Percentiles rank a stretch among this genome's conserved stretches.
phyloP scores from a whole-genome alignment of 805 yeast genomes.

The Cyberlindnera meyerae region DNA sequence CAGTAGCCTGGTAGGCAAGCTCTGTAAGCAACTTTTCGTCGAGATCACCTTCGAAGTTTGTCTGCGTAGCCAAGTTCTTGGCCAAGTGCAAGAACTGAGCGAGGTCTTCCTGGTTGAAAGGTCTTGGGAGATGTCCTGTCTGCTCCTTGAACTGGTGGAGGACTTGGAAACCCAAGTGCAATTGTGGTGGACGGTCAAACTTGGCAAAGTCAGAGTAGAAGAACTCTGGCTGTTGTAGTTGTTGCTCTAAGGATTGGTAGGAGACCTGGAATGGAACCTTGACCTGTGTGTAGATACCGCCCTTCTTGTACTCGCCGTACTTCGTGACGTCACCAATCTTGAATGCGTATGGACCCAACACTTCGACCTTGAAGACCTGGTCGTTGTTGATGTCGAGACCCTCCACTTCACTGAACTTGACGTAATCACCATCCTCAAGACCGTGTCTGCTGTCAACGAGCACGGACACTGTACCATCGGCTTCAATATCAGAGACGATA shows the following conservation, averaged over 20 bases:
- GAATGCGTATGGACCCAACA: constrained; percentile 93
- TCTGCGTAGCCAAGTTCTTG: constrained; percentile 52
- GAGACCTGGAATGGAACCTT: constrained; percentile 66
- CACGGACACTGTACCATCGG: constrained; percentile 87
- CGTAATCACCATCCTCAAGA: constrained; percentile 85
- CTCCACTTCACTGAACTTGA: constrained; percentile 78
- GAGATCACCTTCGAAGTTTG: constrained; percentile 54
- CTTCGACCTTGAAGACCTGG: constrained; percentile 67
- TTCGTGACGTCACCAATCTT: constrained; percentile 52
- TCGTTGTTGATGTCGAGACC: constrained; percentile 81
- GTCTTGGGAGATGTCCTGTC: constrained; percentile 66
- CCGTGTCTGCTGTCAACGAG: constrained; percentile 92
- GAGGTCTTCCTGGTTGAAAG: constrained; percentile 73
- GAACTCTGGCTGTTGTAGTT: constrained; percentile 73
- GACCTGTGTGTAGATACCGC: constrained; percentile 91
- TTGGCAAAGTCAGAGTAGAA: constrained; percentile 87
- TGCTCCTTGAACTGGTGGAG: constrained; percentile 64
- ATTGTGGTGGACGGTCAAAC: constrained; percentile 85
- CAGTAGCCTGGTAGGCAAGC: constrained; percentile 79
- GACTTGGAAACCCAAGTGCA: constrained; percentile 90
- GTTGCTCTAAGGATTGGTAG: constrained; percentile 61
- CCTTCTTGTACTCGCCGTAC: constrained; percentile 65
- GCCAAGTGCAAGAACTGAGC: constrained; percentile 56
- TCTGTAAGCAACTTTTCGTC: constrained; percentile 65
- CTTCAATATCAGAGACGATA: constrained; percentile 82